Evolutionary conservation across 805 yeast genomes (phyloP).

Genomic region (Kazachstania viticola): DNA sequence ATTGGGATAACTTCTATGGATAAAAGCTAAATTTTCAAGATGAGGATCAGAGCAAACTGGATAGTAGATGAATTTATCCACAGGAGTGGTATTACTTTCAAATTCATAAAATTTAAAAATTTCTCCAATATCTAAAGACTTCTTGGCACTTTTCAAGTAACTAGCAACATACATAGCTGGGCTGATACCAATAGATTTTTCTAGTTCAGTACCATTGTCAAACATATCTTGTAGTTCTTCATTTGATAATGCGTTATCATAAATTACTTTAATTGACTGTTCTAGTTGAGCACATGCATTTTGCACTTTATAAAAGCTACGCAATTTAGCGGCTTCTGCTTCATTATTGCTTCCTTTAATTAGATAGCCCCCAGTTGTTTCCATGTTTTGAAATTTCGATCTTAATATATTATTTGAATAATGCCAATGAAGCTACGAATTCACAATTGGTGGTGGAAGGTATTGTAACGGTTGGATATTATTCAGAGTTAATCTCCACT

Average conservation of each 20-base stretch:
- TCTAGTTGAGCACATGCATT: constrained; percentile 9
- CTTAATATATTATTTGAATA: no score
- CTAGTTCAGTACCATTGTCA: constrained; percentile 2
- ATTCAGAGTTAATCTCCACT: no score
- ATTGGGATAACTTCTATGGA: constrained; percentile 12
- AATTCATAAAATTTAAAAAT: constrained; percentile 6
- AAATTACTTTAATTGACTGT: constrained; percentile 7
- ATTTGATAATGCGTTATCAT: constrained; percentile 5
- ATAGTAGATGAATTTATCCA: constrained; percentile 9
- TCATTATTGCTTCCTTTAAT: no score
- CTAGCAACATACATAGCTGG: constrained; percentile 9
- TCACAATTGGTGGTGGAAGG: no score
- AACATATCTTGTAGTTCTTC: constrained; percentile 4
- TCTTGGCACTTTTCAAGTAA: constrained; percentile 1
- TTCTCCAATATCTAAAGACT: constrained; percentile 1
- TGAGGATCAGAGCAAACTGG: constrained; percentile 12
- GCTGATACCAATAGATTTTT: constrained; percentile 8
- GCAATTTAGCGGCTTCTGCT: constrained; percentile 3
- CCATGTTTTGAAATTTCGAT: no score
- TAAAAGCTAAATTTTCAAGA: constrained; percentile 14
- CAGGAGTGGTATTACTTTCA: constrained; percentile 3
- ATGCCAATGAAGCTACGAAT: no score
- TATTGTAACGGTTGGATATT: no score
- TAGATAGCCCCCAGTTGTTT: no score
- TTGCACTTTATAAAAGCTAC: constrained; percentile 10